Percentiles rank a stretch among this genome's conserved stretches.
These are phyloP conservation scores for Acaromyces ingoldii DNA, from an alignment of 1,284 basidiomycete species.

Conservation along the genomic window DNA sequence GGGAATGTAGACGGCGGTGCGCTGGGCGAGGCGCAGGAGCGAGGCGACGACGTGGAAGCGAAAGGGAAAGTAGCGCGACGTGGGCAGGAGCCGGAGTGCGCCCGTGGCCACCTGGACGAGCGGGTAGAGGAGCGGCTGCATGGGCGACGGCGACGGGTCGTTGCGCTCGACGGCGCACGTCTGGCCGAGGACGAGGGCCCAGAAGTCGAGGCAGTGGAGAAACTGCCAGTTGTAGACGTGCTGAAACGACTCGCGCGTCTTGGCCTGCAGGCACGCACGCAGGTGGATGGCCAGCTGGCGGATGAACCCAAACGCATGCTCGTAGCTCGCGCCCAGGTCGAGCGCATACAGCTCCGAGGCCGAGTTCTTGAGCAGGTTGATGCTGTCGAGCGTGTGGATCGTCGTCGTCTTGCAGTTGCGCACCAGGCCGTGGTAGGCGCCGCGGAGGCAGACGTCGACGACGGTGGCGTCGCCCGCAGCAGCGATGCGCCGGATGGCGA, in stretches of 20 bases:
- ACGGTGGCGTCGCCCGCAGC: constrained; percentile 74
- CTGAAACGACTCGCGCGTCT: constrained; percentile 55
- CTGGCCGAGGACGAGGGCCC: constrained; percentile 66
- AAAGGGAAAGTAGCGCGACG: constrained; percentile 72
- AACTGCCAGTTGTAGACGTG: constrained; percentile 81
- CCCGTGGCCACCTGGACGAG: constrained; percentile 90
- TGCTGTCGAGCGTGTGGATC: constrained; percentile 79
- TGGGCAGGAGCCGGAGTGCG: constrained; percentile 70
- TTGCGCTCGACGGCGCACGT: constrained; percentile 27
- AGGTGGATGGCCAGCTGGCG: constrained; percentile 91
- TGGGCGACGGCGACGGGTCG: constrained; percentile 57
- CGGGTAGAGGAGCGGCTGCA: constrained; percentile 87
- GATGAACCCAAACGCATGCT: constrained; percentile 94
- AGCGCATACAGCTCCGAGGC: constrained; percentile 86
- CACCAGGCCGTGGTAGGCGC: constrained; percentile 77
- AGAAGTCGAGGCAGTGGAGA: constrained; percentile 92
- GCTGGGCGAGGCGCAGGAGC: constrained; percentile 67
- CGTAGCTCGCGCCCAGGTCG: constrained; percentile 65
- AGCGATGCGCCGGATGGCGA: constrained; percentile 77
- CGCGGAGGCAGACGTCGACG: constrained; percentile 76
- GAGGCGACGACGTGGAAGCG: constrained; percentile 70
- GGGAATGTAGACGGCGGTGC: constrained; percentile 82
- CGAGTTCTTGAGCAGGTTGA: constrained; percentile 97
- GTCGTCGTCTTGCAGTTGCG: constrained; percentile 76
- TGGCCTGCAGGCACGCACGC: constrained; percentile 81